Percentiles rank a stretch among this genome's conserved stretches.
phyloP scores from a whole-genome alignment of 2,329 filamentous ascomycete genomes.

The Corniculantispora saksenae region DNA sequence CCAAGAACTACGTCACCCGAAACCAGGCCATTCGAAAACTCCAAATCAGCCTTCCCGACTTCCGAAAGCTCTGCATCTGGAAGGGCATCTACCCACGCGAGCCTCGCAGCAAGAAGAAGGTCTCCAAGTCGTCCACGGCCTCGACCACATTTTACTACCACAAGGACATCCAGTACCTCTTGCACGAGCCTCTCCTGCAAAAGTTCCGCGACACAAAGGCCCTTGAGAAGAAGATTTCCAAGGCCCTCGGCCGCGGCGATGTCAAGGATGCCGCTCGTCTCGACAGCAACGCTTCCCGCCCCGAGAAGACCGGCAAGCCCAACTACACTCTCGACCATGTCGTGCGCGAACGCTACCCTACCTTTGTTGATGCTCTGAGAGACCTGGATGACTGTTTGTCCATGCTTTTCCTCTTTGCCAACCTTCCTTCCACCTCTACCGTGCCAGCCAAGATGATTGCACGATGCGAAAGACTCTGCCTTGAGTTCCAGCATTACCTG shows the following conservation, averaged over 20 bases:
- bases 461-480: conserved; percentile 86
- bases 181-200: conserved; percentile 89
- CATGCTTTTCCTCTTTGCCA: conserved; percentile 96
- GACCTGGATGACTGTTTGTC: conserved; percentile 96
- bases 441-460: conserved; percentile 96
- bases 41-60: conserved; percentile 94
- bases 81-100: conserved; percentile 99
- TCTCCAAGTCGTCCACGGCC: conserved; percentile 82
- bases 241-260: conserved; percentile 88
- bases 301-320: conserved; percentile 89
- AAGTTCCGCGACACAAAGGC: conserved; percentile 98
- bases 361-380: conserved; percentile 89
- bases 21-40: conserved; percentile 97
- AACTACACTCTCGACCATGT: conserved; percentile 93
- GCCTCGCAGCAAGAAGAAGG: conserved; percentile 96
- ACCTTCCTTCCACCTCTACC: conserved; percentile 83
- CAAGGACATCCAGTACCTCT: conserved; percentile 97
- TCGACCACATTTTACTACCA: conserved; percentile 90
- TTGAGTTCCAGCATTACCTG: conserved; percentile 97
- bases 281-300: conserved; percentile 80
- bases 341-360: conserved; percentile 96
- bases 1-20: conserved; percentile 97
- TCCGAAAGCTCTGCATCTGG: conserved; percentile 98
- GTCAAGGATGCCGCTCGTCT: conserved; percentile 83
- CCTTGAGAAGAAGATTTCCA: conserved; percentile 95